Evolutionary conservation across 192 early-diverging fungal species (phyloP).

Genomic region (Haplosporangium gracile): DNA sequence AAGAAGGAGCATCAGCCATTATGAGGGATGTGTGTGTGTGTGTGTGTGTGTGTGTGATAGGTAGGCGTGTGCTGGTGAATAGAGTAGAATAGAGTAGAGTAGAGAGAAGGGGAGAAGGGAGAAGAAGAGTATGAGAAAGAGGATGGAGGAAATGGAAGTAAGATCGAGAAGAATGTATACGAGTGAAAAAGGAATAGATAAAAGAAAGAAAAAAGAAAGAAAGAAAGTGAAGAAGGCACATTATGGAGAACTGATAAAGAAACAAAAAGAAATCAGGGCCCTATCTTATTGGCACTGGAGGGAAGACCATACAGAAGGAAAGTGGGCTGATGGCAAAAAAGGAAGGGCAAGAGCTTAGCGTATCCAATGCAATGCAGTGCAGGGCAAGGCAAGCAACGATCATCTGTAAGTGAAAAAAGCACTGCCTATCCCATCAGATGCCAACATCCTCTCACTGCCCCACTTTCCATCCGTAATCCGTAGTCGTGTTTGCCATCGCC

Average conservation of each 20-base stretch:
- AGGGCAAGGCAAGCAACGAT: too few relatives aligned
- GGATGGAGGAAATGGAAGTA: too few relatives aligned
- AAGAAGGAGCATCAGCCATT: constrained; percentile 16
- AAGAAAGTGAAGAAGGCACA: neutral
- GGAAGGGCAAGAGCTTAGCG: neutral
- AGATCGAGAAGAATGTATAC: neutral
- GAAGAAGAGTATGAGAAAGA: neutral
- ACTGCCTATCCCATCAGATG: neutral
- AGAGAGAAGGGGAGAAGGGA: neutral
- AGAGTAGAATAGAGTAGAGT: neutral
- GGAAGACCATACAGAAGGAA: too few relatives aligned
- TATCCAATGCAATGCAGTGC: neutral
- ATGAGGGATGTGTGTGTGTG: neutral
- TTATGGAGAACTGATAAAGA: neutral
- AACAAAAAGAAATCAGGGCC: neutral
- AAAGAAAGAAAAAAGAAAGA: neutral
- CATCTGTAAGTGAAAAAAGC: neutral
- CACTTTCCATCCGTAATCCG: neutral
- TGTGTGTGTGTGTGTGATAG: neutral
- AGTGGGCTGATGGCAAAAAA: neutral
- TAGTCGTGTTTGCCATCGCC: neutral
- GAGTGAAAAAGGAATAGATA: neutral
- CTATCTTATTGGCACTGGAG: too few relatives aligned
- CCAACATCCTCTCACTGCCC: neutral
- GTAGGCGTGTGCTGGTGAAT: neutral